phyloP scores from a whole-genome alignment of 495 filamentous ascomycete species.

The Penicillium riverlandense region DNA sequence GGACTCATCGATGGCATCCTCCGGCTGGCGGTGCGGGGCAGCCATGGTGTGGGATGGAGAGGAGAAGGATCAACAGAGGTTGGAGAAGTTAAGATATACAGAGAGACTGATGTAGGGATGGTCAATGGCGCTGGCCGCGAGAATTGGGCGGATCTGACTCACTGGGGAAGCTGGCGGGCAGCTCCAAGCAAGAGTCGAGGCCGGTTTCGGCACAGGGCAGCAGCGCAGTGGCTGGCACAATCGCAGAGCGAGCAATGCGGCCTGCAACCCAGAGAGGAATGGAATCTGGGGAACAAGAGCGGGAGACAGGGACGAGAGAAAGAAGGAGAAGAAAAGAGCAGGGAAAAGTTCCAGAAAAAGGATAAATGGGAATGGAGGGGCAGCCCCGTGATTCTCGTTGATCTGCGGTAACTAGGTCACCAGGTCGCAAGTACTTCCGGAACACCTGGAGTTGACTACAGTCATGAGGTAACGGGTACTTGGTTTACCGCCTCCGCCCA shows the following conservation, averaged over 20 bases:
- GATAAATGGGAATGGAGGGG: constrained; percentile 2
- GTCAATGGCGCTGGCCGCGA: no score
- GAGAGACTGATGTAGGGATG: neutral
- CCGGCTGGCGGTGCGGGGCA: constrained; percentile 27
- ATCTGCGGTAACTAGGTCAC: neutral
- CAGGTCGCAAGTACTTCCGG: constrained; percentile 11
- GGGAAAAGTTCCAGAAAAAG: constrained; percentile 11
- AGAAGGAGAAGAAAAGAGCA: constrained; percentile 8
- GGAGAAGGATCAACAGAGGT: constrained; percentile 4
- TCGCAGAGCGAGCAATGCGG: neutral
- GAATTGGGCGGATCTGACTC: constrained; percentile 8
- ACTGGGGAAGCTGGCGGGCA: constrained; percentile 12
- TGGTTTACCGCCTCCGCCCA: neutral
- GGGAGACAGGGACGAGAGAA: constrained; percentile 1
- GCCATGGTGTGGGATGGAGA: constrained; percentile 23
- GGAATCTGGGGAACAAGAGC: neutral
- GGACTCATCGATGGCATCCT: constrained; percentile 38
- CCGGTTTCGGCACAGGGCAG: constrained; percentile 18
- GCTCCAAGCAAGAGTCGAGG: constrained; percentile 16
- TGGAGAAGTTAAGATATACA: neutral
- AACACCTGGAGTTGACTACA: constrained; percentile 8
- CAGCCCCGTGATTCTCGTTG: neutral
- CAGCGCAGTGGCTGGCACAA: constrained; percentile 6
- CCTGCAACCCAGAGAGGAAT: neutral
- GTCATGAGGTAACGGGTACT: constrained; percentile 22